Evolutionary conservation across 495 filamentous ascomycete genomes (phyloP).

Genomic region (Penicillium canariense): DNA sequence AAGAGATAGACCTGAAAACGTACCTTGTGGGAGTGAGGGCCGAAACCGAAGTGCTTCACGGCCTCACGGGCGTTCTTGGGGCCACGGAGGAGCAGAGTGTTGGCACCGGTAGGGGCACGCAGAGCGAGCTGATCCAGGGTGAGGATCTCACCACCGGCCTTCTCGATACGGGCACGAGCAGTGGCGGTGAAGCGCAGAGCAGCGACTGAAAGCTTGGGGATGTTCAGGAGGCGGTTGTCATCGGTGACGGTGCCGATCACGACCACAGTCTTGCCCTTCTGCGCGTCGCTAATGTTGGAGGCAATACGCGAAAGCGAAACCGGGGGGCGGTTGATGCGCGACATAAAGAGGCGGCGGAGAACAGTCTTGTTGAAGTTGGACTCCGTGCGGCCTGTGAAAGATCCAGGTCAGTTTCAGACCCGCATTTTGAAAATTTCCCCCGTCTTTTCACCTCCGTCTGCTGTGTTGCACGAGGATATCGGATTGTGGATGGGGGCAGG

Average conservation of each 20-base stretch:
- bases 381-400: slow-evolving; percentile 79
- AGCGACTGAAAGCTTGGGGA: slow-evolving; percentile 89
- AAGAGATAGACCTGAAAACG: slow-evolving; percentile 23
- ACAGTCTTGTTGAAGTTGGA: slow-evolving; percentile 95
- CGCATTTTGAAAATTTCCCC: slow-evolving; percentile 3
- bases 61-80: slow-evolving; percentile 97
- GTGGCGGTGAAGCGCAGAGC: slow-evolving; percentile 95
- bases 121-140: slow-evolving; percentile 96
- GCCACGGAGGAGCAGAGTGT: slow-evolving; percentile 91
- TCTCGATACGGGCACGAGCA: slow-evolving; percentile 85
- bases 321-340: slow-evolving; percentile 93
- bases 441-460: neutral
- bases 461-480: slow-evolving; percentile 7
- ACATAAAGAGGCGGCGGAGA: slow-evolving; percentile 95
- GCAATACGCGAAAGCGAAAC: slow-evolving; percentile 89
- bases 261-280: slow-evolving; percentile 87
- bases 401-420: slow-evolving; percentile 17
- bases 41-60: slow-evolving; percentile 97
- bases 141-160: slow-evolving; percentile 88
- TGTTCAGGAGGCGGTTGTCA: slow-evolving; percentile 83
- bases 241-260: slow-evolving; percentile 93
- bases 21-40: slow-evolving; percentile 96
- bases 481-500: slow-evolving; percentile 5
- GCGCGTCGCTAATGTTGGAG: slow-evolving; percentile 58
- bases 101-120: slow-evolving; percentile 86